Conservation (phyloP, 352 stramenopile genomes). For the Pythium phragmiticola region DNA sequence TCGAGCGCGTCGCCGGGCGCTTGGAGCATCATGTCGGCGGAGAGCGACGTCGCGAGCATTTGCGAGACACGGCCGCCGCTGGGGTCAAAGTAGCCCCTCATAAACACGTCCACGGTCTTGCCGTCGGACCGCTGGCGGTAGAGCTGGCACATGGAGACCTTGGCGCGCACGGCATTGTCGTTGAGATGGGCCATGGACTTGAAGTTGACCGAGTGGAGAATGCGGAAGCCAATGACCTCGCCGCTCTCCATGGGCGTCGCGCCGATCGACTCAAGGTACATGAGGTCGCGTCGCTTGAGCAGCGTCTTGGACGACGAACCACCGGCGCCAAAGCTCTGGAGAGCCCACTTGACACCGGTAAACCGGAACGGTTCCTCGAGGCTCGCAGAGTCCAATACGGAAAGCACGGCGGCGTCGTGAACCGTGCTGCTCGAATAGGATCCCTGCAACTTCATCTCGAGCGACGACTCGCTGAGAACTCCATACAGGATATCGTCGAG, state of each 20-base stretch:
- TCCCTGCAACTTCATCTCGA: slow-evolving; percentile 59
- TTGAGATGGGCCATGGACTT: slow-evolving; percentile 46
- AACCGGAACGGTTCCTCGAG: slow-evolving; percentile 54
- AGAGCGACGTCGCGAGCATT: slow-evolving; percentile 48
- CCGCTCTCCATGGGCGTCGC: slow-evolving; percentile 32
- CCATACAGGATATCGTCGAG: slow-evolving; percentile 68
- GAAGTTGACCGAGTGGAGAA: slow-evolving; percentile 65
- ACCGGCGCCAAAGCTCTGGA: slow-evolving; percentile 34
- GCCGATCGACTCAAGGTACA: slow-evolving; percentile 59
- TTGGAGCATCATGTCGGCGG: slow-evolving; percentile 41
- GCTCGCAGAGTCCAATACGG: slow-evolving; percentile 34
- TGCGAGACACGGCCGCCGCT: slow-evolving; percentile 35
- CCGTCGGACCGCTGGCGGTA: slow-evolving; percentile 40
- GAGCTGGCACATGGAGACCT: slow-evolving; percentile 44
- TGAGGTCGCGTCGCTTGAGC: slow-evolving; percentile 47
- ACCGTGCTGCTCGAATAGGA: slow-evolving; percentile 40
- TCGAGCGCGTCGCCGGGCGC: slow-evolving; percentile 38
- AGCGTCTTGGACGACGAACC: slow-evolving; percentile 30
- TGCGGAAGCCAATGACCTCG: slow-evolving; percentile 51
- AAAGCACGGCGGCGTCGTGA: slow-evolving; percentile 48
- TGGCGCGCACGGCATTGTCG: slow-evolving; percentile 43
- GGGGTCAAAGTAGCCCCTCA: slow-evolving; percentile 56
- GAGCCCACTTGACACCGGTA: slow-evolving; percentile 55
- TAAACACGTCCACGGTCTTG: slow-evolving; percentile 48
- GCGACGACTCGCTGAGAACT: slow-evolving; percentile 43